Percentiles rank a stretch among this genome's conserved stretches.
Conservation (phyloP, 306 rosid species). For the Medicago lupulina region DNA sequence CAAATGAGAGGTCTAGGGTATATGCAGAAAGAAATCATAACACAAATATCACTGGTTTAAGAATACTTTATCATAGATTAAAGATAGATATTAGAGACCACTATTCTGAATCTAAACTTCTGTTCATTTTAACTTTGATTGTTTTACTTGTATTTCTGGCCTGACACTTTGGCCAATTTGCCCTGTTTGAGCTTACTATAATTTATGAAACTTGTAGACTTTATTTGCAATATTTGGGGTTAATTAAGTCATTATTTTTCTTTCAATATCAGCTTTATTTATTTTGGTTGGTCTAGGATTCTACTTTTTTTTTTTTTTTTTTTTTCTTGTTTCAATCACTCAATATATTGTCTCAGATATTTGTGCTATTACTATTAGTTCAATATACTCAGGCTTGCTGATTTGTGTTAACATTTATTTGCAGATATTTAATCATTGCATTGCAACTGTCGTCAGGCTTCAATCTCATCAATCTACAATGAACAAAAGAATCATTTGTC, state of each 20-base stretch:
- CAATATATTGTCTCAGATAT: slow-evolving; percentile 1
- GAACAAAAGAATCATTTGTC: not conserved
- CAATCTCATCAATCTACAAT: slow-evolving; percentile 22
- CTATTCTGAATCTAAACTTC: not conserved
- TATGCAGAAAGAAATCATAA: slow-evolving; percentile 11
- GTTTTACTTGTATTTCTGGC: not conserved
- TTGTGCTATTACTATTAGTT: not conserved
- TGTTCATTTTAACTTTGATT: not conserved
- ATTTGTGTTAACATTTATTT: slow-evolving; percentile 36
- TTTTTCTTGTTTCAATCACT: not conserved
- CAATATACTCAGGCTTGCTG: slow-evolving; percentile 37
- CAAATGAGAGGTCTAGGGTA: not conserved
- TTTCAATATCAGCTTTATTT: not conserved
- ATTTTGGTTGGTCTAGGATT: not conserved
- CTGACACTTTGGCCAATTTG: not conserved
- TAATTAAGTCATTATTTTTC: not conserved
- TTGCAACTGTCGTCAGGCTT: slow-evolving; percentile 26
- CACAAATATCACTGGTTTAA: slow-evolving; percentile 15
- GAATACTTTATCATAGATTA: not conserved
- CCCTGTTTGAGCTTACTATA: not conserved
- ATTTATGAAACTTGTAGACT: not conserved
- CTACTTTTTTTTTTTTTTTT: not conserved
- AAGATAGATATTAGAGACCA: not conserved
- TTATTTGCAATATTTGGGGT: not conserved
- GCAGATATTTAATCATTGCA: slow-evolving; percentile 36